Base-by-base conservation (phyloP, 768 basidiomycete species). In the Lactarius akahatsu region DNA sequence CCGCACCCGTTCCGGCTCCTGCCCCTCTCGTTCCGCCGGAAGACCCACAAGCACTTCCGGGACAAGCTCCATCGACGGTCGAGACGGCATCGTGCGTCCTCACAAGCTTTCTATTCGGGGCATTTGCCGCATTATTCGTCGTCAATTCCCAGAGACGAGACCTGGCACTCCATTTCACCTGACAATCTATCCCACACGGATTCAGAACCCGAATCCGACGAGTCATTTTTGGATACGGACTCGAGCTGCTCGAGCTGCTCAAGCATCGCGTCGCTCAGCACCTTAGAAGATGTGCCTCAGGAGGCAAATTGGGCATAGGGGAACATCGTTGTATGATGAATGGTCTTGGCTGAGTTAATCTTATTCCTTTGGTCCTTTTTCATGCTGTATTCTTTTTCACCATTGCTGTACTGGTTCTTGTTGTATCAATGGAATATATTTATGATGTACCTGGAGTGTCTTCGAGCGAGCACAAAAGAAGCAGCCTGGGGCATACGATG, bases 91-190 rank as follows among this genome's bases (percentile, higher is more conserved):
- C 82, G 57, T 81, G 79, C 71, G 74, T 83, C 60, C 73, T 84
- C 63, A 81, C 86, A 26, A 88, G 87, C 43, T 84, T 89, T 71
- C 76, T 89, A 58, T 75, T 86, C 56, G 86, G 86, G 52, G 80
- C 85, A 30, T 82, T 85, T 69, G 77, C 86, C 70, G 81, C 86
- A 23, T 76, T 86, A 52, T 68, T 70, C 59, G 61, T 67, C 57
- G 62, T 70, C 59, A 71, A 70, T 65, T 68, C 69, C 69, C 70
- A 71, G 67, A 68, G 55, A 58, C 69, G 63, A 63, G 65, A 66
- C 60, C 62, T 71, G 59, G 67, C 70, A 41, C 45, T 65, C 55
- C 64, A 67, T 64, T 63, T 71, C 61, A 67, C 65, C 63, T 71
- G 64, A 64, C 45, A 54, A 56, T 13, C 20, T 38, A 28, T 57